Evolutionary conservation across 495 filamentous ascomycete species (phyloP).

Genomic region (Penicillium mononematosum): DNA sequence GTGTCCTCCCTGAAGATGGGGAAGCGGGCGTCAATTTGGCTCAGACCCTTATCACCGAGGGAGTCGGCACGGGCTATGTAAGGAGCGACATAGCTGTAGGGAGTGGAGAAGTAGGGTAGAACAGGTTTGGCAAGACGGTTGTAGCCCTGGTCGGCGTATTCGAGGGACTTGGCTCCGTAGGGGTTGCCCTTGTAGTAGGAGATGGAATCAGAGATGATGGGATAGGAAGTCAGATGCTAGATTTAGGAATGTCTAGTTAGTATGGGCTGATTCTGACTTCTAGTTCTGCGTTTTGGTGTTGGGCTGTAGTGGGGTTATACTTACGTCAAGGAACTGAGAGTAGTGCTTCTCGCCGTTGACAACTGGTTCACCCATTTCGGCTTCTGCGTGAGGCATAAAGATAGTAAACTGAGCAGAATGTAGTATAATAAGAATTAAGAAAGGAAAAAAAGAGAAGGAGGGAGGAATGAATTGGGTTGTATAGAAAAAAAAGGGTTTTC

Average conservation of each 20-base stretch:
- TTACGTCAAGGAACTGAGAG: slow-evolving; percentile 67
- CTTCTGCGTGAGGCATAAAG: slow-evolving; percentile 48
- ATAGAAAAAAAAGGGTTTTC: slow-evolving; percentile 23
- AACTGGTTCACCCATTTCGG: slow-evolving; percentile 41
- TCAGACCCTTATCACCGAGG: slow-evolving; percentile 72
- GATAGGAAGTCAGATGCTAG: slow-evolving; percentile 83
- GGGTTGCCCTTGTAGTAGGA: slow-evolving; percentile 73
- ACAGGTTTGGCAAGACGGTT: slow-evolving; percentile 65
- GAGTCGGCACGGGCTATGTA: slow-evolving; percentile 80
- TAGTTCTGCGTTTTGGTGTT: background rate
- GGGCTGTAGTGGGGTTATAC: slow-evolving; percentile 24
- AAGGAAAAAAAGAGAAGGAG: slow-evolving; percentile 14
- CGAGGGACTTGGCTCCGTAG: slow-evolving; percentile 75
- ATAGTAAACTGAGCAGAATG: slow-evolving; percentile 3
- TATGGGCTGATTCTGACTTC: slow-evolving; percentile 1
- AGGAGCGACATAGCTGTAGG: slow-evolving; percentile 74
- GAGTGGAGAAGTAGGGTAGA: slow-evolving; percentile 71
- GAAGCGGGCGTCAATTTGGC: slow-evolving; percentile 72
- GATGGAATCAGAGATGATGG: slow-evolving; percentile 78
- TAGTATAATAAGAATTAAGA: slow-evolving; percentile 4
- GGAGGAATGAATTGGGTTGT: slow-evolving; percentile 13
- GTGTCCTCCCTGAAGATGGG: slow-evolving; percentile 89
- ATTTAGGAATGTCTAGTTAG: slow-evolving; percentile 1
- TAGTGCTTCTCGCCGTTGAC: slow-evolving; percentile 68
- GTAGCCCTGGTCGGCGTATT: slow-evolving; percentile 68